Conservation (phyloP, 495 filamentous ascomycete genomes). For the Aspergillus sparsus region DNA sequence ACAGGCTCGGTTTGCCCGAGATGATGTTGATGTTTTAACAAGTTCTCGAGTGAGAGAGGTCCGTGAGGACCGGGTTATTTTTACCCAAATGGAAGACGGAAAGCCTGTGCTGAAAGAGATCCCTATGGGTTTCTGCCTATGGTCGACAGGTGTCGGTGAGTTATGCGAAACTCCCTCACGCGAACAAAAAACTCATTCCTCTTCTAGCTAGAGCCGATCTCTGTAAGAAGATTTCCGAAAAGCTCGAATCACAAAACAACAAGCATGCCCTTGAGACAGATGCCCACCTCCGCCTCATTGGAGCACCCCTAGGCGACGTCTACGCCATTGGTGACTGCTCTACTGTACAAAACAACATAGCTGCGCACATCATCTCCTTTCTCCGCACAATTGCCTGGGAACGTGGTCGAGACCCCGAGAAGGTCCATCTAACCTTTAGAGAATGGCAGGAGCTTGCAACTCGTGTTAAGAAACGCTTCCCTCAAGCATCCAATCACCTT, state of each 20-base stretch:
- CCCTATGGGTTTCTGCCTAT: conserved; percentile 94
- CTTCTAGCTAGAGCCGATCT: conserved; percentile 73
- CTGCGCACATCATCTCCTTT: conserved; percentile 83
- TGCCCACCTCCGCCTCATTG: conserved; percentile 86
- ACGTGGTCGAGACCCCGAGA: conserved; percentile 82
- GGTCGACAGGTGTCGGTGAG: conserved; percentile 88
- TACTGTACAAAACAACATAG: conserved; percentile 94
- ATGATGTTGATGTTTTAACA: conserved; percentile 85
- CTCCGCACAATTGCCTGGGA: conserved; percentile 90
- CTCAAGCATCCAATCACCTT: conserved; percentile 88
- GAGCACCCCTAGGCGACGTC: conserved; percentile 89
- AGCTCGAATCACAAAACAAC: conserved; percentile 81
- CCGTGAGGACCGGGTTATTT: conserved; percentile 76
- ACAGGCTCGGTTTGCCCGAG: conserved; percentile 74
- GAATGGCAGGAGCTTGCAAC: conserved; percentile 86
- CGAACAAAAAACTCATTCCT: conserved; percentile 1
- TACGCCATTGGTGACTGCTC: conserved; percentile 98
- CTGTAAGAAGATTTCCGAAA: conserved; percentile 67
- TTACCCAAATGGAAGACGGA: conserved; percentile 79
- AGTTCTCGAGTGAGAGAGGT: conserved; percentile 93
- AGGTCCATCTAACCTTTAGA: conserved; percentile 74
- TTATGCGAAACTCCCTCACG: neutral
- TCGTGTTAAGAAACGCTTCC: conserved; percentile 84
- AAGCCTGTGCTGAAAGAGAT: conserved; percentile 82
- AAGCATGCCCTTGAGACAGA: conserved; percentile 93